Percentiles rank a stretch among this genome's conserved stretches.
These are phyloP conservation scores for Sequoiadendron giganteum DNA, from an alignment of 75 land plant genomes.

Conservation along the genomic window DNA sequence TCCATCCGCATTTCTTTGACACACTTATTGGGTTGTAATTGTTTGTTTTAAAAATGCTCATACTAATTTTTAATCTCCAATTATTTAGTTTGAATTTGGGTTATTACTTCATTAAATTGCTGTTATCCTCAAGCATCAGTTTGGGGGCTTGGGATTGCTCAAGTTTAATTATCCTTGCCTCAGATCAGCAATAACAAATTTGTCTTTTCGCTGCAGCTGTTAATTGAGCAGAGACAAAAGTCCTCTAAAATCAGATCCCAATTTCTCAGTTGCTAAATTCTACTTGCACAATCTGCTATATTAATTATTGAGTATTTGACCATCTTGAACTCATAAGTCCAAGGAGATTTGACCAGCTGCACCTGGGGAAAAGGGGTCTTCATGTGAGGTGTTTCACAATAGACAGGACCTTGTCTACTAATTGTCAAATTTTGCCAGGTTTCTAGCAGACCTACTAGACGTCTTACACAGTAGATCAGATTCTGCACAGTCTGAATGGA, in stretches of 20 bases:
- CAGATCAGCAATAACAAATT: neutral
- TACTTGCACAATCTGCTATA: neutral
- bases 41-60: too few relatives aligned
- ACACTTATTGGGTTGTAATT: neutral
- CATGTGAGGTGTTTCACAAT: neutral
- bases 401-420: neutral
- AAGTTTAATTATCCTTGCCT: neutral
- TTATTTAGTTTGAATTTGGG: neutral
- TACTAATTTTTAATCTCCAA: neutral
- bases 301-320: neutral
- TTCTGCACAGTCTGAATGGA: neutral
- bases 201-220: neutral
- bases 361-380: neutral
- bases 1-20: neutral
- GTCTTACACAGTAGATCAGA: neutral
- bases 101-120: too few relatives aligned
- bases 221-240: neutral
- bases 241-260: neutral
- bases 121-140: neutral
- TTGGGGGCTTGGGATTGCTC: neutral
- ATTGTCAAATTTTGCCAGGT: neutral
- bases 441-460: neutral
- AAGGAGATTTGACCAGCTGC: neutral
- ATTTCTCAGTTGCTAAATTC: neutral
- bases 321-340: neutral